A percentile compares a stretch with the other conserved stretches of the same genome.
These are phyloP conservation scores for Panellus pusillus DNA, from an alignment of 768 basidiomycete species.

Conservation along the genomic window DNA sequence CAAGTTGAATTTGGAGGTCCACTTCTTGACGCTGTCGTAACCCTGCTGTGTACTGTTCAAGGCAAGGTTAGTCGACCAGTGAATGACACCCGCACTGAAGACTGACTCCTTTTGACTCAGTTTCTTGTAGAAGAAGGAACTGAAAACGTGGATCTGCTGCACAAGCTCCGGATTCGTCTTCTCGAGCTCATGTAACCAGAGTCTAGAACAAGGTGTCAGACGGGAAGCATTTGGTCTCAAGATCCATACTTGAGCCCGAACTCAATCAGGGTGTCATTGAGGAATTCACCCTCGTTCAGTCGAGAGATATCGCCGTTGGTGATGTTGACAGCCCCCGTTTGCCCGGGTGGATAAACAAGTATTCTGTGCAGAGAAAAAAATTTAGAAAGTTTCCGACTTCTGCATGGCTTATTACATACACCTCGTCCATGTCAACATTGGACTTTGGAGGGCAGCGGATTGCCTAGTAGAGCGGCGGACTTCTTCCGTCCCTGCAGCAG, in stretches of 20 bases:
- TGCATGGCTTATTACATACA: conserved; percentile 38
- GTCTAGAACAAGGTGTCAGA: conserved; percentile 39
- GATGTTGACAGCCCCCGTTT: conserved; percentile 76
- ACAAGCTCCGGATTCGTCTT: conserved; percentile 58
- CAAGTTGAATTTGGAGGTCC: conserved; percentile 87
- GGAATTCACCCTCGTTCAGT: conserved; percentile 75
- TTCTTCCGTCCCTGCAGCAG: conserved; percentile 5
- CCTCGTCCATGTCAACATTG: conserved; percentile 56
- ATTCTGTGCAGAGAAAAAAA: conserved; percentile 47
- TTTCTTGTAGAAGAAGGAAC: conserved; percentile 98
- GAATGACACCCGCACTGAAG: background rate
- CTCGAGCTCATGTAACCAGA: conserved; percentile 66
- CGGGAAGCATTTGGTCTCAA: background rate
- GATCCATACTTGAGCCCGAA: conserved; percentile 84
- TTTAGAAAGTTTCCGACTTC: conserved; percentile 1
- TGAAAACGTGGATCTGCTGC: conserved; percentile 85
- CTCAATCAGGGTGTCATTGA: conserved; percentile 97
- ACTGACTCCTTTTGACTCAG: conserved; percentile 68
- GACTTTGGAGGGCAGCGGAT: conserved; percentile 28
- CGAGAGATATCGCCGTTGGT: conserved; percentile 77
- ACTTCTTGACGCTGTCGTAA: conserved; percentile 86
- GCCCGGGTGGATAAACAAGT: conserved; percentile 69
- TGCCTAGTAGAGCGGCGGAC: conserved; percentile 39
- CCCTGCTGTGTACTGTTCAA: conserved; percentile 52
- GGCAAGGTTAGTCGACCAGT: conserved; percentile 7